phyloP scores from a whole-genome alignment of 2,329 filamentous ascomycete species.

The Microsporum ferrugineum region DNA sequence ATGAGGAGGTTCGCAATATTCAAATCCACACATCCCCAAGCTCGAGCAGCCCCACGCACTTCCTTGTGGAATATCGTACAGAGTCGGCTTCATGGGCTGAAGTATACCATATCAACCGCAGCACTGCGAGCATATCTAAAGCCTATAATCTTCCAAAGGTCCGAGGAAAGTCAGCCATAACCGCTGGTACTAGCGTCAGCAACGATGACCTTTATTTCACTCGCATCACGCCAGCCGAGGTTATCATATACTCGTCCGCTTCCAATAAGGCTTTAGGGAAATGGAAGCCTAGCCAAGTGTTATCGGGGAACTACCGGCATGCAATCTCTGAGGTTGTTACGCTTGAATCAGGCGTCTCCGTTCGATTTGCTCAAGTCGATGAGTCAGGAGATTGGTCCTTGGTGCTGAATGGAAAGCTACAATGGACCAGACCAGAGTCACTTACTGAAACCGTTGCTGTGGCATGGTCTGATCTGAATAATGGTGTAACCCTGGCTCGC shows the following conservation, averaged over 20 bases:
- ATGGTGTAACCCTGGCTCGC: slow-evolving; percentile 61
- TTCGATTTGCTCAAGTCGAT: slow-evolving; percentile 61
- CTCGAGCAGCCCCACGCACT: slow-evolving; percentile 62
- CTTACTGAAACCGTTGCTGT: slow-evolving; percentile 70
- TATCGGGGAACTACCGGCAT: slow-evolving; percentile 45
- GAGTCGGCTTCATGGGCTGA: slow-evolving; percentile 64
- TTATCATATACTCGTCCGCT: slow-evolving; percentile 60
- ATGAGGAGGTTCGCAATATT: slow-evolving; percentile 43
- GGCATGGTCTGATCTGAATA: slow-evolving; percentile 65
- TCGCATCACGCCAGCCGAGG: slow-evolving; percentile 62
- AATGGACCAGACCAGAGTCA: slow-evolving; percentile 74
- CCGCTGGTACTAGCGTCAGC: slow-evolving; percentile 66
- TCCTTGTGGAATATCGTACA: slow-evolving; percentile 71
- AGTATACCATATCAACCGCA: slow-evolving; percentile 71
- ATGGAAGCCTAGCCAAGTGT: slow-evolving; percentile 51
- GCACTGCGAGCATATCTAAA: slow-evolving; percentile 57
- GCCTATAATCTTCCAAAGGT: slow-evolving; percentile 70
- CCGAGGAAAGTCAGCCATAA: slow-evolving; percentile 18
- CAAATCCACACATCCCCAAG: slow-evolving; percentile 62
- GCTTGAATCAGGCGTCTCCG: slow-evolving; percentile 59
- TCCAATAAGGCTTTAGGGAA: slow-evolving; percentile 65
- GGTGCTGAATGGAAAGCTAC: slow-evolving; percentile 66
- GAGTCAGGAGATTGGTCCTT: slow-evolving; percentile 65
- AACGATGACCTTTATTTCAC: slow-evolving; percentile 83
- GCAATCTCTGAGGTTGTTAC: slow-evolving; percentile 73